Percentiles rank a stretch among this genome's conserved stretches.
Conservation (phyloP, 1,139 yeast genomes). For the Sugiyamaella grinbergsii region DNA sequence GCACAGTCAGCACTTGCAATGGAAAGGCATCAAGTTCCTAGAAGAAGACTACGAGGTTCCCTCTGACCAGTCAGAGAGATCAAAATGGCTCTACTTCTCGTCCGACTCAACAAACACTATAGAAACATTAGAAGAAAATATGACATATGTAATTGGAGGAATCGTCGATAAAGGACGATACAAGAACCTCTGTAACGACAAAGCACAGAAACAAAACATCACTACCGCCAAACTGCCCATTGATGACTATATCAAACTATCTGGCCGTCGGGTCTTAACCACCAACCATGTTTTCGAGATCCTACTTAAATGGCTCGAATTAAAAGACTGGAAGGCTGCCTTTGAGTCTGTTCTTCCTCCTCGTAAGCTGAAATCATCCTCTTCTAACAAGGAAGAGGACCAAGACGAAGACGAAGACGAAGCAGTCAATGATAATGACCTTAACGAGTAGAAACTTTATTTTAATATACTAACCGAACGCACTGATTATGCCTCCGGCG, state of each 20-base stretch:
- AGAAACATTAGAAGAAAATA: conserved; percentile 60
- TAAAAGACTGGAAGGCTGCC: conserved; percentile 79
- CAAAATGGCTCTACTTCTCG: conserved; percentile 68
- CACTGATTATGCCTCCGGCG: background rate
- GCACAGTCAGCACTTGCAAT: conserved; percentile 55
- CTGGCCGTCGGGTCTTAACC: conserved; percentile 87
- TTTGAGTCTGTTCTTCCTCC: conserved; percentile 83
- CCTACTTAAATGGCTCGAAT: conserved; percentile 77
- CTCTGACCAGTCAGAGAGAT: conserved; percentile 41
- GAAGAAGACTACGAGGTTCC: conserved; percentile 44
- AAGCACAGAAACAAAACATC: conserved; percentile 74
- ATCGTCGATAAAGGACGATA: conserved; percentile 95
- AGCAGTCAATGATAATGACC: conserved; percentile 16
- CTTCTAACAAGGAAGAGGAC: conserved; percentile 8
- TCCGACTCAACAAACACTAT: conserved; percentile 82
- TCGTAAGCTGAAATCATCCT: conserved; percentile 55
- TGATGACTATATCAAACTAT: conserved; percentile 75
- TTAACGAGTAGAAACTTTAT: conserved; percentile 3
- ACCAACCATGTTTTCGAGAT: conserved; percentile 93
- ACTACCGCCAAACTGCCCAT: conserved; percentile 82
- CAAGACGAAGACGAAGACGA: conserved; percentile 22
- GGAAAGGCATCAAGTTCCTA: conserved; percentile 65
- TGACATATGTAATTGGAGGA: conserved; percentile 89
- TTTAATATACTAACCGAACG: background rate
- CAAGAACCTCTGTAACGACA: conserved; percentile 75